Conservation (phyloP, 2,329 filamentous ascomycete genomes). For the Aspergillus sclerotialis region DNA sequence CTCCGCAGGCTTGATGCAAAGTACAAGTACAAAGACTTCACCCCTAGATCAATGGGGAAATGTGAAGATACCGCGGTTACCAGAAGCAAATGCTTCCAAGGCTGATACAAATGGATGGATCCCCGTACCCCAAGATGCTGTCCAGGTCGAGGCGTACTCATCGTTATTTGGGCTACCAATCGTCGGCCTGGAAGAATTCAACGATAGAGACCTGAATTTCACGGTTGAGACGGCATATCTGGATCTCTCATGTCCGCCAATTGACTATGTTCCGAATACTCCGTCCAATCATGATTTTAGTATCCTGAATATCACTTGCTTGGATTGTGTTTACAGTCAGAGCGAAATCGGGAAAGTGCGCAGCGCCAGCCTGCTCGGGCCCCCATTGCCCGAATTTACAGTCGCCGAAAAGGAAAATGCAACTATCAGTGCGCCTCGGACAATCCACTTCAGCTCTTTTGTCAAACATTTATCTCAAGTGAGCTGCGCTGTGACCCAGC, state of each 20-base stretch:
- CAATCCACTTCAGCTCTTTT: neutral
- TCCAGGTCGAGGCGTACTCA: neutral
- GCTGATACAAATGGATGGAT: constrained; percentile 2
- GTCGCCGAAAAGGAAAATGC: neutral
- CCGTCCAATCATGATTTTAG: neutral
- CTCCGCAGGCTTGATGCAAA: constrained; percentile 2
- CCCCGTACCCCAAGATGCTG: neutral
- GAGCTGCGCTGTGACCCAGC: neutral
- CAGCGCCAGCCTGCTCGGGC: neutral
- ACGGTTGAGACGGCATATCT: constrained; percentile 3
- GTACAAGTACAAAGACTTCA: neutral
- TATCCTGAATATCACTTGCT: constrained; percentile 2
- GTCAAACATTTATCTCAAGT: neutral
- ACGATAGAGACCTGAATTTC: neutral
- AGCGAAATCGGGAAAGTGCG: neutral
- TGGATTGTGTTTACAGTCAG: neutral
- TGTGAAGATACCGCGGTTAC: constrained; percentile 3
- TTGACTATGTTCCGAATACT: neutral
- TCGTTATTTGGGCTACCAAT: constrained; percentile 3
- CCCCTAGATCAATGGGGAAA: constrained; percentile 3
- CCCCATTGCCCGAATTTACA: constrained; percentile 1
- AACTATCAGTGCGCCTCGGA: neutral
- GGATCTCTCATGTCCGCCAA: constrained; percentile 1
- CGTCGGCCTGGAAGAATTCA: neutral
- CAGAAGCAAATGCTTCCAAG: constrained; percentile 1